Conservation (phyloP, 768 basidiomycete species). For the Leccinum fibrillosum region DNA sequence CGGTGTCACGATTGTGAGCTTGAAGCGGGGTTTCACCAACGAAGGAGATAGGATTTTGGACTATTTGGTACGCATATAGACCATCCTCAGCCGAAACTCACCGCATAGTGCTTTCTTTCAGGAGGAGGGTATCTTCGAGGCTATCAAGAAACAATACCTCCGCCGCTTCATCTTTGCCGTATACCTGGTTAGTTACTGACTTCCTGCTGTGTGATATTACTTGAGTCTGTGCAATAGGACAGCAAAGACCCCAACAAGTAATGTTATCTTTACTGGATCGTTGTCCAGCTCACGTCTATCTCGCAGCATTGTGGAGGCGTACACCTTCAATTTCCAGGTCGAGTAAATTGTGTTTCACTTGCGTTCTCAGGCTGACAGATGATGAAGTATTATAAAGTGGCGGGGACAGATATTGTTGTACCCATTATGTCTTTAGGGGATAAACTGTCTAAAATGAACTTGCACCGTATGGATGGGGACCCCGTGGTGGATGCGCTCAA, state of each 20-base stretch:
- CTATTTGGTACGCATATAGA: slow-evolving; percentile 58
- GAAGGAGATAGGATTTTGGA: slow-evolving; percentile 83
- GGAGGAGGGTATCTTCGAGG: slow-evolving; percentile 88
- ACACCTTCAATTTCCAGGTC: slow-evolving; percentile 84
- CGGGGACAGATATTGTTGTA: slow-evolving; percentile 55
- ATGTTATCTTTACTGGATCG: slow-evolving; percentile 14
- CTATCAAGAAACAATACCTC: slow-evolving; percentile 79
- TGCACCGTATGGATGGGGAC: slow-evolving; percentile 43
- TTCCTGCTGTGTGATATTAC: neutral
- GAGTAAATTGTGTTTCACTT: neutral
- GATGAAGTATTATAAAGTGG: slow-evolving; percentile 62
- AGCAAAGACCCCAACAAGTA: slow-evolving; percentile 83
- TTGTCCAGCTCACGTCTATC: slow-evolving; percentile 11
- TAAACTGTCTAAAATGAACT: slow-evolving; percentile 48
- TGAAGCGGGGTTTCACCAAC: slow-evolving; percentile 74
- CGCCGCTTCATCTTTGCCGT: slow-evolving; percentile 83
- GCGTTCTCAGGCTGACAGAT: slow-evolving; percentile 5
- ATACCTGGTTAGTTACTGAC: slow-evolving; percentile 56
- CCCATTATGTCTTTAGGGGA: slow-evolving; percentile 76
- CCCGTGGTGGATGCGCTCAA: slow-evolving; percentile 58
- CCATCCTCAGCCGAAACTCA: slow-evolving; percentile 5
- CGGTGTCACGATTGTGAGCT: slow-evolving; percentile 68
- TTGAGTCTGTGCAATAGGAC: slow-evolving; percentile 48
- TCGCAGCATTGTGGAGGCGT: slow-evolving; percentile 78
- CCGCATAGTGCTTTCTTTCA: slow-evolving; percentile 27